phyloP scores from a whole-genome alignment of 345 rosid genomes.

The Hypericum androsaemum region DNA sequence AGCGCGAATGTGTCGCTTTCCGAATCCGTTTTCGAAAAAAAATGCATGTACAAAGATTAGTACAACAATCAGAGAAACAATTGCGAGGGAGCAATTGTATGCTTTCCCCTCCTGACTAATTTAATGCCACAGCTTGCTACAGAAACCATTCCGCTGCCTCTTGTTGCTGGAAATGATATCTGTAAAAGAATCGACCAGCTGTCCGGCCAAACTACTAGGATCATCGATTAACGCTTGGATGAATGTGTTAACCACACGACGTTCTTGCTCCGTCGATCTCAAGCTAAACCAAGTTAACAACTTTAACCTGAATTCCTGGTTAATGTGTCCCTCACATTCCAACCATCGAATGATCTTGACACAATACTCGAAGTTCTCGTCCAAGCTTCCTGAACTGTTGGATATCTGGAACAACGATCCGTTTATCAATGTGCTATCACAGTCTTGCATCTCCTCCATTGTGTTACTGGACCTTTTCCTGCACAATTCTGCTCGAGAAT shows the following conservation, averaged over 20 bases:
- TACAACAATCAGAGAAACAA: too few relatives aligned
- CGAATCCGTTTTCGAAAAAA: too few relatives aligned
- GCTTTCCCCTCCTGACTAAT: too few relatives aligned
- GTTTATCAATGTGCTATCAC: constrained; percentile 68
- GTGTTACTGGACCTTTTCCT: constrained; percentile 45
- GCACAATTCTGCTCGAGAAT: constrained; percentile 48
- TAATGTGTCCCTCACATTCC: constrained; percentile 70
- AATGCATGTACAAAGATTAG: too few relatives aligned
- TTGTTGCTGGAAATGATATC: constrained; percentile 56
- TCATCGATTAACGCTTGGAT: constrained; percentile 78
- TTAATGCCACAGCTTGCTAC: constrained; percentile 54
- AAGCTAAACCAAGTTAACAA: constrained; percentile 93
- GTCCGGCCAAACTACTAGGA: constrained; percentile 83
- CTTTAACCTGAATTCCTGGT: constrained; percentile 70
- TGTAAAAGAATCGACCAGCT: constrained; percentile 72
- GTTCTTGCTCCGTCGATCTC: constrained; percentile 72
- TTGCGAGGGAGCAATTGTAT: too few relatives aligned
- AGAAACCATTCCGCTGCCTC: constrained; percentile 55
- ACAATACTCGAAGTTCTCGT: constrained; percentile 72
- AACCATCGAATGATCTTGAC: constrained; percentile 75
- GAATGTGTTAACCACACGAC: constrained; percentile 80
- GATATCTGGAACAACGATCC: constrained; percentile 47
- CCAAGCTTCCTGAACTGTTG: constrained; percentile 43
- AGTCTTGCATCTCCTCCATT: constrained; percentile 62
- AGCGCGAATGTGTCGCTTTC: too few relatives aligned